Evolutionary conservation across 495 filamentous ascomycete species (phyloP).

Genomic region (Pyronema omphalodes): DNA sequence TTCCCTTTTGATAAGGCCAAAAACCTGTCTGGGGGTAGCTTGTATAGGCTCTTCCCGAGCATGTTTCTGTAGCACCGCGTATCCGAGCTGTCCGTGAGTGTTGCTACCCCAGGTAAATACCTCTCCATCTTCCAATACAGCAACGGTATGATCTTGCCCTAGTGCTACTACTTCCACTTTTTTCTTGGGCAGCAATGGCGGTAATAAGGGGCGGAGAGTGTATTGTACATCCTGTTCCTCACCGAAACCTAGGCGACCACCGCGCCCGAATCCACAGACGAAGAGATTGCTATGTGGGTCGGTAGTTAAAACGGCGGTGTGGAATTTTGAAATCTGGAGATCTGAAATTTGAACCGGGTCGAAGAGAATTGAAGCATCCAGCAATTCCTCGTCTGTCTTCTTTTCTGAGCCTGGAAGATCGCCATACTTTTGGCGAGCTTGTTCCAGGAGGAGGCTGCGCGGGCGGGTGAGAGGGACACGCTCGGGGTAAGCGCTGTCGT

Average conservation of each 20-base stretch:
- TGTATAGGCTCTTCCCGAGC: slow-evolving; percentile 62
- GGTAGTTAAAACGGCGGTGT: slow-evolving; percentile 75
- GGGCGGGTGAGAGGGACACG: slow-evolving; percentile 61
- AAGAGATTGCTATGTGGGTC: slow-evolving; percentile 86
- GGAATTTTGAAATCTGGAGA: slow-evolving; percentile 60
- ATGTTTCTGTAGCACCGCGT: slow-evolving; percentile 39
- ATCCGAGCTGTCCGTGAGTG: slow-evolving; percentile 70
- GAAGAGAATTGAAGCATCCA: slow-evolving; percentile 17
- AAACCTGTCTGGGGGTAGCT: slow-evolving; percentile 66
- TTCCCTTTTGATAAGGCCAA: slow-evolving; percentile 78
- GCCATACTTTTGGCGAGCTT: slow-evolving; percentile 12
- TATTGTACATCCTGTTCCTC: slow-evolving; percentile 69
- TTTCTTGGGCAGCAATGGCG: slow-evolving; percentile 19
- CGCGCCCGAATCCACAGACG: slow-evolving; percentile 78
- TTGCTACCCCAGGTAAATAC: slow-evolving; percentile 91
- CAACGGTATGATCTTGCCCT: slow-evolving; percentile 81
- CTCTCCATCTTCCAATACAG: slow-evolving; percentile 59
- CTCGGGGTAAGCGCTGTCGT: slow-evolving; percentile 86
- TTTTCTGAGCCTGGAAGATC: slow-evolving; percentile 2
- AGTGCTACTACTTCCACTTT: slow-evolving; percentile 59
- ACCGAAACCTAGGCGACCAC: slow-evolving; percentile 76
- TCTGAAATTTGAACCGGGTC: slow-evolving; percentile 15
- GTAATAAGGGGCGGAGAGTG: slow-evolving; percentile 34
- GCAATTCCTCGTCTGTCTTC: slow-evolving; percentile 7
- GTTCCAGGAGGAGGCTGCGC: slow-evolving; percentile 43